These are phyloP conservation scores for Aspergillus neotritici DNA, from an alignment of 2,329 filamentous ascomycete species.

Conservation along the genomic window DNA sequence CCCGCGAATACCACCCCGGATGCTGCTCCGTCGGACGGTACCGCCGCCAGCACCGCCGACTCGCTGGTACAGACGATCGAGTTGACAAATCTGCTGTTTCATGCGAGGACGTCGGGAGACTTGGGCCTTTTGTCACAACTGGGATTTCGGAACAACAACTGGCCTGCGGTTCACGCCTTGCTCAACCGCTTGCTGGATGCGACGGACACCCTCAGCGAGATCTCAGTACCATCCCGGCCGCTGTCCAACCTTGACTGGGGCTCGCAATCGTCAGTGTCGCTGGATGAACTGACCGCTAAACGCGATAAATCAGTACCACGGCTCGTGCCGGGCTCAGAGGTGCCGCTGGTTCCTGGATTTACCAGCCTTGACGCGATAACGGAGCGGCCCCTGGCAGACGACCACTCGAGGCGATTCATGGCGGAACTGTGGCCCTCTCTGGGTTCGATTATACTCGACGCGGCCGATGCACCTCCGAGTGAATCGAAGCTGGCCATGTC, in stretches of 20 bases:
- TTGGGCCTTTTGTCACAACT: conserved; percentile 38
- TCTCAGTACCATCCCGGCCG: conserved; percentile 11
- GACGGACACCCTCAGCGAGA: conserved; percentile 22
- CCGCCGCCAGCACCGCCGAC: conserved; percentile 7
- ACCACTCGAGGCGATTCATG: conserved; percentile 24
- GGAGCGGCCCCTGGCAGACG: conserved; percentile 19
- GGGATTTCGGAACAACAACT: conserved; percentile 36
- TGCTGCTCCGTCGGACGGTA: not conserved
- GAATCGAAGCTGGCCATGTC: conserved; percentile 39
- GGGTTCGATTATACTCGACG: conserved; percentile 38
- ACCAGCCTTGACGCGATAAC: conserved; percentile 21
- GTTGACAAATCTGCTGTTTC: conserved; percentile 27
- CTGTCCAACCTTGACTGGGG: conserved; percentile 29
- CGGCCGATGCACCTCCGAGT: conserved; percentile 31
- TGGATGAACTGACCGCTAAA: conserved; percentile 26
- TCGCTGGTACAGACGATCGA: conserved; percentile 22
- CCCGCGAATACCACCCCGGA: conserved; percentile 6
- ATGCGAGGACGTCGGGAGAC: conserved; percentile 22
- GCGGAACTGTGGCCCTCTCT: conserved; percentile 22
- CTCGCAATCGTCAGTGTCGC: conserved; percentile 15
- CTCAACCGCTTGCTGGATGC: conserved; percentile 36
- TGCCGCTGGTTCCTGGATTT: conserved; percentile 1
- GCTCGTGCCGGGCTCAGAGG: conserved; percentile 1
- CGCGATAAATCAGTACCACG: conserved; percentile 3
- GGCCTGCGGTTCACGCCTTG: conserved; percentile 37